Evolutionary conservation across 768 basidiomycete genomes (phyloP).

Genomic region (Tylopilus balloui): DNA sequence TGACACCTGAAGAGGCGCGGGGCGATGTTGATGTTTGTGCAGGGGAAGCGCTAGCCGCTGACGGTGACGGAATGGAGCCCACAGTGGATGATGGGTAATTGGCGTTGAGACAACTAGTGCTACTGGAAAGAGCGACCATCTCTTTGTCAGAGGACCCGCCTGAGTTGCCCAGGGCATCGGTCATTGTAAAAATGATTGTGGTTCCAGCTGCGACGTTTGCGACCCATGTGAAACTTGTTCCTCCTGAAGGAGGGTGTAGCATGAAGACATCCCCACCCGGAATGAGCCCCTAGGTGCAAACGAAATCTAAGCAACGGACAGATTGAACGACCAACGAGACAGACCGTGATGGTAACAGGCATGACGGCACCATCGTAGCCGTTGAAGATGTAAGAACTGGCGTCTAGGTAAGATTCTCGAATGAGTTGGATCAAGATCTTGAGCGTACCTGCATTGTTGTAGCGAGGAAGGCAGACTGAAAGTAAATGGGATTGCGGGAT

Average conservation of each 20-base stretch:
- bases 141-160: conserved; percentile 60
- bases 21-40: conserved; percentile 17
- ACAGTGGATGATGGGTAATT: conserved; percentile 52
- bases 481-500: conserved; percentile 41
- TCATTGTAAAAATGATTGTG: conserved; percentile 52
- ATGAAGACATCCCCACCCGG: conserved; percentile 54
- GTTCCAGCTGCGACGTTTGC: conserved; percentile 57
- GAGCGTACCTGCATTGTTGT: conserved; percentile 55
- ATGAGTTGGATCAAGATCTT: background rate
- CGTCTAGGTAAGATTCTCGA: conserved; percentile 3
- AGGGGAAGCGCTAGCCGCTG: conserved; percentile 14
- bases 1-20: conserved; percentile 40
- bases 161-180: conserved; percentile 43
- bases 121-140: conserved; percentile 44
- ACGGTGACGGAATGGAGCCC: conserved; percentile 22
- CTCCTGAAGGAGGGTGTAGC: conserved; percentile 37
- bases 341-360: conserved; percentile 53
- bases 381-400: conserved; percentile 46
- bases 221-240: conserved; percentile 47
- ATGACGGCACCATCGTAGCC: conserved; percentile 42
- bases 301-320: background rate
- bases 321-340: conserved; percentile 13
- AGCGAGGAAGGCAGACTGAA: conserved; percentile 51
- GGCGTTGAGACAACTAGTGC: conserved; percentile 47
- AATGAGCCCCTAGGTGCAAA: conserved; percentile 47